Base-by-base conservation (phyloP, 2,329 filamentous ascomycete species). In the Aspergillus ruber region DNA sequence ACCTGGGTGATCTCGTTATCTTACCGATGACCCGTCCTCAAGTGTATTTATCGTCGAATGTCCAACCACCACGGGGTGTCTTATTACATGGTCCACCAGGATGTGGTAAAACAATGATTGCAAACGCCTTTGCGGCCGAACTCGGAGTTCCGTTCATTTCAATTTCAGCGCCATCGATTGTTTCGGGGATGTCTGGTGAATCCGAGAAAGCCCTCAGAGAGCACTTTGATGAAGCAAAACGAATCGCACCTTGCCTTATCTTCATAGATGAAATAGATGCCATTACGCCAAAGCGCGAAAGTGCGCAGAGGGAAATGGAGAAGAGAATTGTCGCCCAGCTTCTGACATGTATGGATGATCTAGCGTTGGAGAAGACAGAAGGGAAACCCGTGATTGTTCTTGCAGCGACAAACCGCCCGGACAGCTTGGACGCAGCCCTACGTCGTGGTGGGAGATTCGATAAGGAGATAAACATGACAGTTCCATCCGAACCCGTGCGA, bases 211-310 rank as follows among this genome's bases (percentile, higher is more conserved):
- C 89, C 50, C 81, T 95, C 23, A 77, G 88, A 32, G 87, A 91
- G 55, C 78, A 89, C 42, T 94, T 94, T 51, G 90, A 97, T 10
- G 88, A 93, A 61, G 93, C 93, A 0, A 88, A 88, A 64, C 80
- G 82, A 47, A 78, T 90, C 33, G 90, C 91, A 0, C 93, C 93
- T 0, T 95, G 89, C 60, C 76, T 98, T 4, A 78, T 98, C 4
- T 94, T 96, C 61, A 86, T 97, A 48, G 90, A 95, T 56, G 86
- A 95, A 57, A 88, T 97, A 45, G 90, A 98, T 66, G 85, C 86
- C 3, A 93, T 97, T 58, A 88, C 90, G 43, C 87, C 88, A 0
- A 95, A 94, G 65, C 78, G 86, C 47, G 88, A 95, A 53, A 87
- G 82, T 46, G 83, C 86, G 1, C 86, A 93, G 60, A 84, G 86